Conservation (phyloP, 2,329 filamentous ascomycete genomes). For the Aspergillus felis region DNA sequence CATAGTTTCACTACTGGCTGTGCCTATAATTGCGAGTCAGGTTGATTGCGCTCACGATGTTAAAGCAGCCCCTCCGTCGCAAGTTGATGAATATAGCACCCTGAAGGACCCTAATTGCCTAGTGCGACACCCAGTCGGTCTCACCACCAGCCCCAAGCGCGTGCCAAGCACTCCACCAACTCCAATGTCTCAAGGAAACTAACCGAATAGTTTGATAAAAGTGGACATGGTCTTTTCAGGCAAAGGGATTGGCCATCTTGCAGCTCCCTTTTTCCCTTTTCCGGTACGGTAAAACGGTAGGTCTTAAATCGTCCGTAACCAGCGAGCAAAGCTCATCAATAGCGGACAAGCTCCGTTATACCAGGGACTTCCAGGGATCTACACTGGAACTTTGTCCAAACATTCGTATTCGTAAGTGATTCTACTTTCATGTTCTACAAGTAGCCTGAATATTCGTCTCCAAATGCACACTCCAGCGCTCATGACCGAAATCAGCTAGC, state of each 20-base stretch:
- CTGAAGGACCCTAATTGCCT: not conserved
- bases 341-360: not conserved
- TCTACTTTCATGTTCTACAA: too few species aligned
- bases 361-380: too few species aligned
- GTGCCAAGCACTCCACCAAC: not conserved
- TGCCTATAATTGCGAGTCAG: too few species aligned
- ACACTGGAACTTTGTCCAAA: not conserved
- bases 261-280: not conserved
- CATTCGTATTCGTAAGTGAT: too few species aligned
- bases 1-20: too few species aligned
- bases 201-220: not conserved
- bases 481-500: too few species aligned
- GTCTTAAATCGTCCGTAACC: not conserved
- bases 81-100: not conserved
- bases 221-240: not conserved
- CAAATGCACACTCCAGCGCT: too few species aligned
- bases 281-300: not conserved
- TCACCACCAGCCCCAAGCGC: not conserved
- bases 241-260: not conserved
- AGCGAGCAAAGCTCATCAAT: not conserved
- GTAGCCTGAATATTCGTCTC: too few species aligned
- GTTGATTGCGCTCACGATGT: too few species aligned
- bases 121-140: not conserved
- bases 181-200: not conserved
- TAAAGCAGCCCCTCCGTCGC: too few species aligned